These are phyloP conservation scores for Artemisia argyi DNA, from an alignment of 129 eudicot species.

Conservation along the genomic window DNA sequence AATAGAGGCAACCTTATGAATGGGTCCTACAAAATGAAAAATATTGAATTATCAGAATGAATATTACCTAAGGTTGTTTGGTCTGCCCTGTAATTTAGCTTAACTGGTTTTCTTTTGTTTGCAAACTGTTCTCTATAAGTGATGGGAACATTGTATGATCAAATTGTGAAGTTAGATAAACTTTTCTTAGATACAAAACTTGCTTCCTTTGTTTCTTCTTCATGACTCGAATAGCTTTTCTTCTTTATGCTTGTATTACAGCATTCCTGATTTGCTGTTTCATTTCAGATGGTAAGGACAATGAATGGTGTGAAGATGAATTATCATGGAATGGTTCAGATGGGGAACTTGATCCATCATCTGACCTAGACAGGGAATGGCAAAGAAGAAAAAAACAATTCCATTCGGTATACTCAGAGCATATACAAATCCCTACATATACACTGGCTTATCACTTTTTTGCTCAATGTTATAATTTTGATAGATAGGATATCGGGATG, in stretches of 20 bases:
- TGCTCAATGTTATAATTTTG: constrained; percentile 6
- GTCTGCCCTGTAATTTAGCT: not conserved
- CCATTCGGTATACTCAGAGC: constrained; percentile 49
- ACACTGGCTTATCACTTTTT: not conserved
- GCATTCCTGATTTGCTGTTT: constrained; percentile 1
- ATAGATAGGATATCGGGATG: constrained; percentile 79
- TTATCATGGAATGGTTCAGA: constrained; percentile 47
- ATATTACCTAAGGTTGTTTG: not conserved
- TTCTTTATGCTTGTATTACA: too few relatives aligned
- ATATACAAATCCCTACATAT: not conserved
- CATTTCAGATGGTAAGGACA: constrained; percentile 38
- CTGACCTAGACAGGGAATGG: constrained; percentile 77
- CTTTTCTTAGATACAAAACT: too few relatives aligned
- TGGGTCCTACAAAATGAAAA: not conserved
- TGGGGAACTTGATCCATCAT: constrained; percentile 35
- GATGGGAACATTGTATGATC: too few relatives aligned
- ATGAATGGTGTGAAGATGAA: constrained; percentile 58
- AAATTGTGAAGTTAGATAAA: too few relatives aligned
- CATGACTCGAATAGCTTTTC: too few relatives aligned
- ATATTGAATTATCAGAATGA: not conserved
- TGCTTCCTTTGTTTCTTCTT: too few relatives aligned
- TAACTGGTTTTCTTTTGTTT: too few relatives aligned
- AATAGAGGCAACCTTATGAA: not conserved
- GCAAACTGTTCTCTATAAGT: not conserved
- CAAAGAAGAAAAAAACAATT: constrained; percentile 63